These are phyloP conservation scores for Alternaria brassicicola DNA, from an alignment of 2,329 filamentous ascomycete genomes.

Conservation along the genomic window DNA sequence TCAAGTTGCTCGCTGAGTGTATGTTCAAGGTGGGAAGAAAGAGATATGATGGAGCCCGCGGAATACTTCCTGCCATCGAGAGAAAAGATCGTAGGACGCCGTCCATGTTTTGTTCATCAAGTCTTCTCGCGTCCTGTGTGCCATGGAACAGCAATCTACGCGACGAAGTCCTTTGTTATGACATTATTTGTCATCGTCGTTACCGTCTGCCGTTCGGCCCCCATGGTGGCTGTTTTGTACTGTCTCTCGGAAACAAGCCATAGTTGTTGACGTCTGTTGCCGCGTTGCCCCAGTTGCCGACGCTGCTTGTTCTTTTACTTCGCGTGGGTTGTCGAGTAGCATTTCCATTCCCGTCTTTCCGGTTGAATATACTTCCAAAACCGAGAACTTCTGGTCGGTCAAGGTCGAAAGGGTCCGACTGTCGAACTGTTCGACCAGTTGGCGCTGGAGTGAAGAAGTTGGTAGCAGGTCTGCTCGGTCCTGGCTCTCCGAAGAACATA, in stretches of 20 bases:
- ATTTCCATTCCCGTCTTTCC: constrained; percentile 36
- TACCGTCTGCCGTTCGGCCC: constrained; percentile 27
- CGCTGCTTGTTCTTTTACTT: constrained; percentile 36
- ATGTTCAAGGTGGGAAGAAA: background rate
- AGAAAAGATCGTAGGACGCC: constrained; percentile 8
- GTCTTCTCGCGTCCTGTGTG: constrained; percentile 12
- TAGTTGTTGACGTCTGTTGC: constrained; percentile 12
- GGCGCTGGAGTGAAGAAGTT: constrained; percentile 30
- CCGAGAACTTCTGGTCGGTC: constrained; percentile 49
- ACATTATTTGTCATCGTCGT: constrained; percentile 12
- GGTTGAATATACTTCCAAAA: constrained; percentile 37
- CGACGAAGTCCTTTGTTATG: background rate
- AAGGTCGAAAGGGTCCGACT: constrained; percentile 51
- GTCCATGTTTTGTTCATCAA: constrained; percentile 3
- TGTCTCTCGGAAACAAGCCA: constrained; percentile 25
- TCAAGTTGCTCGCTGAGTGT: background rate
- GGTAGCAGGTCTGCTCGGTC: constrained; percentile 41
- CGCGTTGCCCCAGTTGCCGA: constrained; percentile 36
- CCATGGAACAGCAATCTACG: background rate
- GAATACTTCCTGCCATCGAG: constrained; percentile 43
- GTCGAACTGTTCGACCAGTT: constrained; percentile 37
- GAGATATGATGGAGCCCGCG: constrained; percentile 32
- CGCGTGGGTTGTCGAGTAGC: constrained; percentile 37
- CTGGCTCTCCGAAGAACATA: constrained; percentile 43
- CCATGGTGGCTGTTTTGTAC: constrained; percentile 23